Evolutionary conservation across 2,329 filamentous ascomycete genomes (phyloP).

Genomic region (Sporothrix phasma): DNA sequence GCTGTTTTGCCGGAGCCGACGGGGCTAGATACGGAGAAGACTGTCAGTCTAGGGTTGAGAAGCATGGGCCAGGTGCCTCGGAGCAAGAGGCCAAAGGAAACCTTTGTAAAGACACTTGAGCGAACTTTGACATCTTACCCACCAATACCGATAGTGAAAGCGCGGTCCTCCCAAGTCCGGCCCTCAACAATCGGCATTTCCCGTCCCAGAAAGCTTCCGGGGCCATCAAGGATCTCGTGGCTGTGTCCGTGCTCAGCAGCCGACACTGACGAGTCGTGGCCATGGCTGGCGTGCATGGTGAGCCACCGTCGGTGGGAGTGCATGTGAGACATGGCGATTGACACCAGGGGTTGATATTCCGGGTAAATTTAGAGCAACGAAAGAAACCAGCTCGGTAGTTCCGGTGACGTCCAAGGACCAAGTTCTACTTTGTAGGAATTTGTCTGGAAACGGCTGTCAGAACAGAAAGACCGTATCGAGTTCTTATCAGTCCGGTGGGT

Average conservation of each 20-base stretch:
- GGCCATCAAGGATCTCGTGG: constrained; percentile 90
- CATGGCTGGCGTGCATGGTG: constrained; percentile 29
- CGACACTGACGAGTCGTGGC: constrained; percentile 42
- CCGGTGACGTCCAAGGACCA: background rate
- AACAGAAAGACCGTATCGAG: background rate
- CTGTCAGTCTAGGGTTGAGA: background rate
- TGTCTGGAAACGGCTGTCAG: background rate
- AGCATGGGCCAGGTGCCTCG: background rate
- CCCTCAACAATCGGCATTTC: constrained; percentile 93
- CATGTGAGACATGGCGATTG: constrained; percentile 16
- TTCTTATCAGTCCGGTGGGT: background rate
- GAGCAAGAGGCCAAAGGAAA: background rate
- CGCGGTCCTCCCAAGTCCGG: constrained; percentile 75
- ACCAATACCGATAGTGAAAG: constrained; percentile 96
- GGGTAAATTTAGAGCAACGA: background rate
- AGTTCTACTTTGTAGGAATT: background rate
- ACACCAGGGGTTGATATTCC: background rate
- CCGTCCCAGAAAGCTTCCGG: constrained; percentile 77
- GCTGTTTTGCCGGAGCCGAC: constrained; percentile 97
- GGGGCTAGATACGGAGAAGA: constrained; percentile 46
- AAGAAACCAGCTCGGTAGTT: background rate
- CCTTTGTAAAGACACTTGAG: too few species aligned
- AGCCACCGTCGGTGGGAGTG: constrained; percentile 41
- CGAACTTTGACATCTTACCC: too few species aligned
- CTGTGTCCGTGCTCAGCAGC: constrained; percentile 79